Evolutionary conservation across 306 rosid genomes (phyloP), one percentile per base, ranked within the genome.

Genomic region (Pyrus bretschneideri): DNA sequence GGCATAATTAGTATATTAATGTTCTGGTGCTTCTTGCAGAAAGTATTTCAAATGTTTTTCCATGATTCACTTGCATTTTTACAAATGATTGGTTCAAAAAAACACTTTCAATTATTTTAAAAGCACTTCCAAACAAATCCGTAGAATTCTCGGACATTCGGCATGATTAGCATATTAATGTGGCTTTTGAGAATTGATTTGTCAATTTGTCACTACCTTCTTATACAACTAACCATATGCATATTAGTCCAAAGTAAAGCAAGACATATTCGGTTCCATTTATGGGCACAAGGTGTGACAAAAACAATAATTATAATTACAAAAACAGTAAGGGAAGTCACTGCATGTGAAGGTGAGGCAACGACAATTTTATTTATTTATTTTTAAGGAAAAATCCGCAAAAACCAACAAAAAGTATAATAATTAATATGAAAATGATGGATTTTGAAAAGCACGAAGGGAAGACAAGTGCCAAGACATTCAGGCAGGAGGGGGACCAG

Each of bases 231-330:
- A 70, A 69, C 74, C 38, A 65, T 31, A 30, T n/a, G 11, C 38
- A 27, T 14, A 18, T 19, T 14, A 33, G 66, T 49, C 35, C 35
- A 42, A 79, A 46, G 73, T 25, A 31, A 31, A 31, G 27, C 27
- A 44, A 54, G 21, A 72, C 51, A 76, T 51, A 70, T 76, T 55
- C 25, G n/a, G 19, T 67, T 46, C 67, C 46, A 22, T 38, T 49
- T 30, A 23, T 27, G 45, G 51, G 78, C 73, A 46, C 35, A 75
- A 73, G 35, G 69, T 72, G 66, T 69, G 76, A 72, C 80, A 69
- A 49, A 49, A 66, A 80, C 33, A 80, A 19, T 33, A 33, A 33
- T 33, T 33, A 33, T 33, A 33, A 33, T 33, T 33, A 33, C 35
- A 33, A 33, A 33, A 33, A 33, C 35, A 33, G 35, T 33, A 33